Percentiles rank a stretch among this genome's conserved stretches.
Conservation (phyloP, 2,329 filamentous ascomycete genomes). For the Cladosporium sp. region DNA sequence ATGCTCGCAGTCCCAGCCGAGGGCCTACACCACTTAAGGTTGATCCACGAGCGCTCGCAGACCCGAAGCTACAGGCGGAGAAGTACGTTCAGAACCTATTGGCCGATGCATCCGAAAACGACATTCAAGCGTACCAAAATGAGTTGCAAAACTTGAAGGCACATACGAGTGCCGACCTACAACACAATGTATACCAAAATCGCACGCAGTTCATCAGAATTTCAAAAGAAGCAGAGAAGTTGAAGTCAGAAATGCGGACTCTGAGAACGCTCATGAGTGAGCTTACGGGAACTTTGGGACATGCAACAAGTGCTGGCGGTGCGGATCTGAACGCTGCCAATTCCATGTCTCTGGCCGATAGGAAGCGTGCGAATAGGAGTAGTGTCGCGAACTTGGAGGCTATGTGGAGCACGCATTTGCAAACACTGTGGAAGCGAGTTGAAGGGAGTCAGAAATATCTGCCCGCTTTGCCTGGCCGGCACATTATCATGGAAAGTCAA, state of each 20-base stretch:
- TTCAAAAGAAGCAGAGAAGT: conserved; percentile 96
- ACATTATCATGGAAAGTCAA: conserved; percentile 88
- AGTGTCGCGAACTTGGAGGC: conserved; percentile 74
- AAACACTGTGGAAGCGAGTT: conserved; percentile 92
- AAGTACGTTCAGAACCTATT: conserved; percentile 62
- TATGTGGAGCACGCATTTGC: conserved; percentile 63
- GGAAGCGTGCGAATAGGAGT: conserved; percentile 72
- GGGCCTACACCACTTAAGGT: conserved; percentile 54
- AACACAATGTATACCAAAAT: conserved; percentile 95
- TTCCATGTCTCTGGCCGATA: conserved; percentile 33
- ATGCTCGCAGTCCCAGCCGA: conserved; percentile 35
- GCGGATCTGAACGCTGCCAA: conserved; percentile 33
- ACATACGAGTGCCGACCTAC: conserved; percentile 75
- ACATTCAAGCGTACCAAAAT: conserved; percentile 77
- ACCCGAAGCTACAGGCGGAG: conserved; percentile 74
- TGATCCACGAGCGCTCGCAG: conserved; percentile 72
- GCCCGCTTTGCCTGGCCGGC: conserved; percentile 82
- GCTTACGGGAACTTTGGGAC: conserved; percentile 55
- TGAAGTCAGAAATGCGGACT: conserved; percentile 92
- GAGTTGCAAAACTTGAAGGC: conserved; percentile 72
- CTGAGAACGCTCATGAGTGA: conserved; percentile 89
- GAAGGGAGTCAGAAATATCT: conserved; percentile 97
- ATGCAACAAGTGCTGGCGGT: conserved; percentile 41
- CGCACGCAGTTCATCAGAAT: conserved; percentile 98
- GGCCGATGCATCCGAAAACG: conserved; percentile 79